Evolutionary conservation across 2,329 filamentous ascomycete genomes (phyloP), one percentile per base, ranked within the genome.

Genomic region (Aspergillus puulaauensis): DNA sequence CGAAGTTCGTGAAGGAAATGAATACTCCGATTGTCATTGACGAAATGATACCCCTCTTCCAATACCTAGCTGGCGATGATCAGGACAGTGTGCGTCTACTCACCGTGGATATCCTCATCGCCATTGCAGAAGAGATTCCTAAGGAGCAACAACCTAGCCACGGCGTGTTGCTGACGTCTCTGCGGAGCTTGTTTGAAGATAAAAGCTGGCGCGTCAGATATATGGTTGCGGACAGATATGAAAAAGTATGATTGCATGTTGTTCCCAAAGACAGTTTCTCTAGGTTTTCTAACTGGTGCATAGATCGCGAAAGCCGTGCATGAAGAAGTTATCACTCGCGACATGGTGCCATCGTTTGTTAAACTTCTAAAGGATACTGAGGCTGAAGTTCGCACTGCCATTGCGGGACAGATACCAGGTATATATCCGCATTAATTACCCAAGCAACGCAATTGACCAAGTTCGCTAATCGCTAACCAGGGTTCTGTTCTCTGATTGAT

Each of bases 171-270:
- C 82, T 99, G 70, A 93, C 91, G 51, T 92, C 93, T 46, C 80
- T 99, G 70, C 89, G 95, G 69, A 96, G 86, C 78, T 79, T 99
- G 71, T 98, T 99, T 78, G 95, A 97, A 71, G 95, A 99, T 76
- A 99, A 98, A 86, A 98, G 95, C 80, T 99, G 95, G 95, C 88
- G 95, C 71, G 95, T 99, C 60, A 87, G 95, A 74, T 99, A 98
- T 78, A 99, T 99, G 95, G 95, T 99, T 68, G 95, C 95, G 49
- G 95, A 99, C 77, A 87, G 92, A 73, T 99, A 97, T 72, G 95
- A 99, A 78, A 97, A 98, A 89, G 91, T 91, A 72, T 50, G 72
- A 54, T 45, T 47, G 33, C n/a, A 6, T 15, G n/a, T 37, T 33
- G 24, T 15, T 5, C 56, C 31, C 15, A 8, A 17, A 44, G 14